phyloP scores from a whole-genome alignment of 1,284 basidiomycete species.

The Porogramme epimiltina region DNA sequence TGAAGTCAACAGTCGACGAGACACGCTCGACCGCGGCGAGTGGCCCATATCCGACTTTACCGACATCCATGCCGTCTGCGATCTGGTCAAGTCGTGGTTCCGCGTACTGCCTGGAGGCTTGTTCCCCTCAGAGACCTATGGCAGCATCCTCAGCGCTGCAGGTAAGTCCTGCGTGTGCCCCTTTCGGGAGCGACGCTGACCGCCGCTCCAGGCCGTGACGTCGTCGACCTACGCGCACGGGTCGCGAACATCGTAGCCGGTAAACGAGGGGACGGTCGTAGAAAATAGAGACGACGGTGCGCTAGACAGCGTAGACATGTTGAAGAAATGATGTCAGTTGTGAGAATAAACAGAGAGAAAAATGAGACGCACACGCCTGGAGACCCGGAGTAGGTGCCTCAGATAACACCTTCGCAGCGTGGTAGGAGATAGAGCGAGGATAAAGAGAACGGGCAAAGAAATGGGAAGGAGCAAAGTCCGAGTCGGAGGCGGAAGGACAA shows the following conservation, averaged over 20 bases:
- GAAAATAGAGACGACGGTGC: no score
- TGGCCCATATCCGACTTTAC: slow-evolving; percentile 57
- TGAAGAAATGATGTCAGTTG: no score
- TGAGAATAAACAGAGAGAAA: no score
- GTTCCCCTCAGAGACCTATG: slow-evolving; percentile 71
- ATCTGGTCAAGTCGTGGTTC: slow-evolving; percentile 83
- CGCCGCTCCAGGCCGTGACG: slow-evolving; percentile 19
- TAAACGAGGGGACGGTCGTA: no score
- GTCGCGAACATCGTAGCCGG: slow-evolving; percentile 61
- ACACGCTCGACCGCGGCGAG: slow-evolving; percentile 73
- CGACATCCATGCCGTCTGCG: slow-evolving; percentile 81
- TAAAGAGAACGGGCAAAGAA: no score
- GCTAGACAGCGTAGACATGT: no score
- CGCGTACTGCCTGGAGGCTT: slow-evolving; percentile 77
- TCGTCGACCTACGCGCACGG: slow-evolving; percentile 55
- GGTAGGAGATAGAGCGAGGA: no score
- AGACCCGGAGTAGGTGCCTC: no score
- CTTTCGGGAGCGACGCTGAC: not conserved
- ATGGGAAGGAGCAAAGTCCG: no score
- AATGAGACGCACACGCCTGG: no score
- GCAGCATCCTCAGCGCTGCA: slow-evolving; percentile 67
- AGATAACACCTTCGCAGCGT: no score
- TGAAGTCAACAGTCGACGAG: slow-evolving; percentile 67
- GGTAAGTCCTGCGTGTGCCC: slow-evolving; percentile 40
- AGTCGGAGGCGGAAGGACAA: no score